phyloP scores from a whole-genome alignment of 208 protist species.

The Naegleria gruberi region DNA sequence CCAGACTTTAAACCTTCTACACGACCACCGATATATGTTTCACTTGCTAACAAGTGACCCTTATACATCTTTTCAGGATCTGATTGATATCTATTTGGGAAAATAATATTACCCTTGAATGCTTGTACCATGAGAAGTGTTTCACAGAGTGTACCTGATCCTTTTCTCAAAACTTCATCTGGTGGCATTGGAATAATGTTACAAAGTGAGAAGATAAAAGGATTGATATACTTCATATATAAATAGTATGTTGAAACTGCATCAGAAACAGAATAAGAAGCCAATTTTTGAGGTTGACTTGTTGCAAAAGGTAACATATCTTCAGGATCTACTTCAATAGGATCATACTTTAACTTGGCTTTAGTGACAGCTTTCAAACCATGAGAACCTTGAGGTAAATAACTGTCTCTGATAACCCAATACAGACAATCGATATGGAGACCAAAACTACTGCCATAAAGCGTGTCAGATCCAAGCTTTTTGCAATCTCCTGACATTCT shows the following conservation, averaged over 20 bases:
- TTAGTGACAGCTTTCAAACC: conserved; percentile 95
- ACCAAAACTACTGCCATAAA: conserved; percentile 36
- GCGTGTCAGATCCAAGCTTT: not conserved
- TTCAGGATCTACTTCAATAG: conserved; percentile 98
- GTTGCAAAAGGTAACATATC: conserved; percentile 95
- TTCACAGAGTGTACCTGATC: conserved; percentile 98
- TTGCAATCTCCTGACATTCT: conserved; percentile 46
- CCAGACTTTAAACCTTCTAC: conserved; percentile 87
- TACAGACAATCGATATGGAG: conserved; percentile 97
- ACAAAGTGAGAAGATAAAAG: conserved; percentile 99
- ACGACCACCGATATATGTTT: conserved; percentile 98
- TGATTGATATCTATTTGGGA: conserved; percentile 95
- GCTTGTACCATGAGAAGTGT: conserved; percentile 96
- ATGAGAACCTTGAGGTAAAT: conserved; percentile 96
- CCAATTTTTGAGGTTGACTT: conserved; percentile 87
- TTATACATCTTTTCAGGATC: conserved; percentile 83
- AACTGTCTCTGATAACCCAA: conserved; percentile 99
- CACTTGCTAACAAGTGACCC: conserved; percentile 93
- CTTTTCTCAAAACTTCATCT: conserved; percentile 96
- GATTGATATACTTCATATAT: conserved; percentile 98
- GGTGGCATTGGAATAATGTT: conserved; percentile 98
- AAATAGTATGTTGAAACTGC: conserved; percentile 99
- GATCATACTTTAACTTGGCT: conserved; percentile 97
- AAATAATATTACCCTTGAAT: conserved; percentile 92
- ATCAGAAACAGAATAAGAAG: conserved; percentile 99